A percentile compares a stretch with the other conserved stretches of the same genome.
phyloP scores from a whole-genome alignment of 2,329 filamentous ascomycete species.

The Raffaelea albimanens region DNA sequence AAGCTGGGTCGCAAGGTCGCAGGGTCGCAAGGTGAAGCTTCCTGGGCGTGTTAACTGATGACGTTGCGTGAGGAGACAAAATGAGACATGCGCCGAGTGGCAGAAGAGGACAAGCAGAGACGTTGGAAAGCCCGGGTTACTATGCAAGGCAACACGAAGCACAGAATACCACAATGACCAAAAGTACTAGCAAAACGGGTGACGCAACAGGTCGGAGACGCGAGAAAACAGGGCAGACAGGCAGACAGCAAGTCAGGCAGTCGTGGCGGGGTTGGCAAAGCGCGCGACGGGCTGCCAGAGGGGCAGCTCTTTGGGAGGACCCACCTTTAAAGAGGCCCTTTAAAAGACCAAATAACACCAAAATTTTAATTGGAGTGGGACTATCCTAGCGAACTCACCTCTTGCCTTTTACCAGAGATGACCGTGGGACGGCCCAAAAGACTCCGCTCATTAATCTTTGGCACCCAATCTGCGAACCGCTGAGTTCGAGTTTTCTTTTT shows the following conservation, averaged over 20 bases:
- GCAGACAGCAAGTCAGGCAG: constrained; percentile 16
- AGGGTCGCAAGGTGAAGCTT: no score
- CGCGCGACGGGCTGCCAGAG: not conserved
- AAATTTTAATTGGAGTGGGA: constrained; percentile 15
- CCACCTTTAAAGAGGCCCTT: not conserved
- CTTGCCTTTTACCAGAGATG: constrained; percentile 19
- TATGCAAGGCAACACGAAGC: no score
- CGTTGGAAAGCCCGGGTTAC: no score
- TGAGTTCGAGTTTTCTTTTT: constrained; percentile 11
- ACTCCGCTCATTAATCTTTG: constrained; percentile 17
- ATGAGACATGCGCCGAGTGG: no score
- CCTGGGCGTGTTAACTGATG: no score
- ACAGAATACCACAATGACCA: no score
- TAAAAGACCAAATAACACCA: constrained; percentile 9
- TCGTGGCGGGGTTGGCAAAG: not conserved
- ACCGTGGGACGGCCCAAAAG: constrained; percentile 16
- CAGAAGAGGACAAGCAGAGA: no score
- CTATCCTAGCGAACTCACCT: constrained; percentile 18
- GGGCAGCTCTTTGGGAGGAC: not conserved
- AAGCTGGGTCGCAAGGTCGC: no score
- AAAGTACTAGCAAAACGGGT: no score
- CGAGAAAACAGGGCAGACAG: no score
- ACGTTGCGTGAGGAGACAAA: no score
- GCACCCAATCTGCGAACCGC: constrained; percentile 12
- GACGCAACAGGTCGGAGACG: no score